These are phyloP conservation scores for Solanum virginianum DNA, from an alignment of 257 asterid genomes.

Conservation along the genomic window DNA sequence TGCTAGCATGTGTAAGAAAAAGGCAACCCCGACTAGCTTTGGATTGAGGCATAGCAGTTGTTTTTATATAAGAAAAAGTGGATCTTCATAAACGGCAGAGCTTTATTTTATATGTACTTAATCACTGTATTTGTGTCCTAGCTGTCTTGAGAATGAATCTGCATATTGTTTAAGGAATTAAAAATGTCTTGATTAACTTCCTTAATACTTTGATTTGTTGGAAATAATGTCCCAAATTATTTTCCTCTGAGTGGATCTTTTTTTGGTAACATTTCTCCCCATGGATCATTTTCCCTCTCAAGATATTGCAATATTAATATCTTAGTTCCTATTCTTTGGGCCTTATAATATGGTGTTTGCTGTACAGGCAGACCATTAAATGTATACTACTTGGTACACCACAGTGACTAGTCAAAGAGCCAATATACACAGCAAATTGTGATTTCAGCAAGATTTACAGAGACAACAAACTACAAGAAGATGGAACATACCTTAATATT, in stretches of 20 bases:
- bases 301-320: background rate
- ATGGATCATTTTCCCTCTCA: background rate
- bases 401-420: background rate
- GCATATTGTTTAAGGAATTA: background rate
- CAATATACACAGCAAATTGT: background rate
- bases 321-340: background rate
- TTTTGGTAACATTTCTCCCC: background rate
- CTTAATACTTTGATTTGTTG: background rate
- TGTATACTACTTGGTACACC: background rate
- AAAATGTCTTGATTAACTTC: background rate
- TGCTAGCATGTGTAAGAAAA: background rate
- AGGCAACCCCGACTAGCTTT: background rate
- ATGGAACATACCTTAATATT: conserved; percentile 15
- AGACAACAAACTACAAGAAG: background rate
- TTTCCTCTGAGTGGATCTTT: background rate
- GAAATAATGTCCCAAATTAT: background rate
- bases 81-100: background rate
- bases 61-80: background rate
- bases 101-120: background rate
- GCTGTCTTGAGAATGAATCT: background rate
- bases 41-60: background rate
- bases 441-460: background rate
- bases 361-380: background rate
- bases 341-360: background rate
- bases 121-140: background rate